Evolutionary conservation across 139 green algal genomes (phyloP), one percentile per base, ranked within the genome.

Genomic region (Chlamydomonas asymmetrica): DNA sequence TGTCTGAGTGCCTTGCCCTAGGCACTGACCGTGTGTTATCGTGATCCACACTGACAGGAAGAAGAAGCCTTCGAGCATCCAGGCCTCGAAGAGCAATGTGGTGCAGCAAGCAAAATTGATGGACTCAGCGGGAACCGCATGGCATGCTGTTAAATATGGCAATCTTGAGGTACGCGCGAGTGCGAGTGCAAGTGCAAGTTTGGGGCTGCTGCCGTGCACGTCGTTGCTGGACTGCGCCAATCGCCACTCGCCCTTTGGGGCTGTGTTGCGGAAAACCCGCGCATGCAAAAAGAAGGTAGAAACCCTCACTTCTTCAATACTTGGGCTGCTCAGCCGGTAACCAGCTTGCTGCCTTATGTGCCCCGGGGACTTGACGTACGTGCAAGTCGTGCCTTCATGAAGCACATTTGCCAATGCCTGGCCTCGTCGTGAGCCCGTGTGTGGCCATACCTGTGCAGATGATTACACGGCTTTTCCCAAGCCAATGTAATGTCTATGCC

Each of bases 131-230:
- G 86, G 83, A 10, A 87, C 86, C 3, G 78, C 83, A 3, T 91
- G 86, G 86, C 79, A 87, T 35, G 86, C 86, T 37, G 86, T 88
- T 34, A 91, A 91, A 67, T 84, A 83, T 67, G 86, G 86, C 9
- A 89, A 89, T 56, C 73, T 91, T 18, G 83, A 91, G 82, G 85
- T 84, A 34, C 66, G 76, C n/a, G n/a, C n/a, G 31, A 18, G 7
- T 66, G 6, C 60, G 31, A 20, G 29, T 41, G 60, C 60, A 29
- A 40, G n/a, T 48, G 61, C 41, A 45, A 70, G 70, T 41, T 2
- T 13, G 63, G 57, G 27, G 40, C 39, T 2, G 54, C n/a, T n/a
- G n/a, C n/a, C n/a, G 22, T n/a, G 49, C 49, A 57, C 49, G 22
- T 57, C 20, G 22, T 57, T 22, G 22, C 49, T 57, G 49, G 49